Base-by-base conservation (phyloP, 2,329 filamentous ascomycete genomes). In the Aphanoascus verrucosus region DNA sequence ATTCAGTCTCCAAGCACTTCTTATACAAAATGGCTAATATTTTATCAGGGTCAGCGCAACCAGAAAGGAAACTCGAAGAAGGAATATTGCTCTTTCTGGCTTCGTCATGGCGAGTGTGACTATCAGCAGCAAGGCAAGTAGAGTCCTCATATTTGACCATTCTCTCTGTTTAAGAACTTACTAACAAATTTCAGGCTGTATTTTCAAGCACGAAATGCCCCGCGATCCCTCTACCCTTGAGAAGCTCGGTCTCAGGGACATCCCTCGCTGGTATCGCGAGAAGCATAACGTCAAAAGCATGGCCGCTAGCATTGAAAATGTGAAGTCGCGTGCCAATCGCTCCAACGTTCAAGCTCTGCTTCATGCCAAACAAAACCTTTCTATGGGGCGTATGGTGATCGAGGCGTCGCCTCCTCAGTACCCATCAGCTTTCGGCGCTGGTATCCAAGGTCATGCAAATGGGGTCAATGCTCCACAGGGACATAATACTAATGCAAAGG, bases 181-280 rank as follows among this genome's bases (percentile, higher is more conserved):
- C 31, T 46, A 32, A n/a, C 19, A n/a, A 8, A 32, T 44, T n/a
- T n/a, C 44, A 72, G 70, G 90, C 0, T 95, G 90, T 72, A 82
- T 84, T 59, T 95, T 83, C 74, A 91, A 89, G 71, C 90, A 95
- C 66, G 86, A 93, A 66, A 94, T 95, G 85, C 90, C 90, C 0
- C 68, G 72, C 23, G 82, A 89, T 58, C 74, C 75, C 49, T 72
- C 74, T 0, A 86, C 82, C 0, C 80, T 94, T 60, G 72, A 79
- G 42, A 74, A 77, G 5, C 75, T 94, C 2, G 90, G 90, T 0
- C 77, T 94, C 49, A 69, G 70, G 2, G 69, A 72, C 41, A 68
- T 76, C 14, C 80, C 81, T 7, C 65, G 67, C 6, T 83, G 81
- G 81, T 82, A 74, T 62, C 71, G 72, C 51, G 75, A 81, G 51